Conservation (phyloP, 106 monocot genomes). For the Gastrodia elata region DNA sequence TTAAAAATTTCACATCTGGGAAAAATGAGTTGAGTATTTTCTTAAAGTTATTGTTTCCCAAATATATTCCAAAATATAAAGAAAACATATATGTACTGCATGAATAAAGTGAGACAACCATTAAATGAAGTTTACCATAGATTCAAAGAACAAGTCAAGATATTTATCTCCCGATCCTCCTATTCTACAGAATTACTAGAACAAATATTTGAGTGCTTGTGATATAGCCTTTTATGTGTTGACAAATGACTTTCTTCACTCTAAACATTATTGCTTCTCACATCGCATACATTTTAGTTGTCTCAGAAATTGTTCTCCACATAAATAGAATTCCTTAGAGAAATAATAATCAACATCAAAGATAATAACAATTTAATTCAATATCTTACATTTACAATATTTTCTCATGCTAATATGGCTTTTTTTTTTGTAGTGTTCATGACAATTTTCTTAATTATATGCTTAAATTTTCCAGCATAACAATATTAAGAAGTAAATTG, state of each 20-base stretch:
- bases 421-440: not conserved
- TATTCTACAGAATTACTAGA: not conserved
- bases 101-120: not conserved
- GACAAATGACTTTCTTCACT: not conserved
- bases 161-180: not conserved
- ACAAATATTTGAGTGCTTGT: not conserved
- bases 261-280: not conserved
- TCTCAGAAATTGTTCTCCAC: not conserved
- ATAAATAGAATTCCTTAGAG: not conserved
- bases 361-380: not conserved
- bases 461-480: not conserved
- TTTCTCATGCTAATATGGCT: not conserved
- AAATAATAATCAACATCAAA: not conserved
- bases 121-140: not conserved
- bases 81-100: not conserved
- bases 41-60: not conserved
- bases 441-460: no score
- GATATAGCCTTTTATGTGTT: not conserved
- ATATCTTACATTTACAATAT: not conserved
- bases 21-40: not conserved
- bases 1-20: not conserved
- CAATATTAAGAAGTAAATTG: not conserved
- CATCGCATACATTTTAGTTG: not conserved
- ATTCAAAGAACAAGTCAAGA: not conserved
- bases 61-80: not conserved